Percentiles rank a stretch among this genome's conserved stretches.
phyloP scores from a whole-genome alignment of 306 rosid species.

The Oemleria cerasiformis region DNA sequence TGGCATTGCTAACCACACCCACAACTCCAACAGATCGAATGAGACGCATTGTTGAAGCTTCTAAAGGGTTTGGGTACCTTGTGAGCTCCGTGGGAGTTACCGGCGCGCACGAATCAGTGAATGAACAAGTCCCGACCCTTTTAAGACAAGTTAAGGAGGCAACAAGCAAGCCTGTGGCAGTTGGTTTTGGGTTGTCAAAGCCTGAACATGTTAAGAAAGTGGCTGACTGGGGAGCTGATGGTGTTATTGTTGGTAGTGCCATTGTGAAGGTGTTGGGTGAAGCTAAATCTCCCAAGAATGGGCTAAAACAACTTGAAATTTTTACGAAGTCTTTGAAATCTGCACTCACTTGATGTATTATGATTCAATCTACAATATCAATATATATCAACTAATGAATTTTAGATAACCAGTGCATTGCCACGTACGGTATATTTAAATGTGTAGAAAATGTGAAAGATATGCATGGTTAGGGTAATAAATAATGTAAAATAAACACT shows the following conservation, averaged over 20 bases:
- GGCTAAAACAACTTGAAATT: constrained; percentile 63
- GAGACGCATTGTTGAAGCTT: constrained; percentile 72
- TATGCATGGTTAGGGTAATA: too few relatives aligned
- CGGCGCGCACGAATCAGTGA: constrained; percentile 72
- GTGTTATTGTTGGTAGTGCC: constrained; percentile 89
- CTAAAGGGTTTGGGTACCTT: constrained; percentile 80
- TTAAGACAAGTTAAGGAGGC: constrained; percentile 63
- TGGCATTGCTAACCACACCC: constrained; percentile 84
- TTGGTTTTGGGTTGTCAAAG: constrained; percentile 85
- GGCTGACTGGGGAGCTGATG: constrained; percentile 87
- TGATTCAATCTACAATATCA: too few relatives aligned
- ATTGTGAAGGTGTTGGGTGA: constrained; percentile 78
- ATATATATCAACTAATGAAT: too few relatives aligned
- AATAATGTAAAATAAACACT: too few relatives aligned
- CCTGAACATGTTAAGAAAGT: constrained; percentile 88
- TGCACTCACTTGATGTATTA: constrained; percentile 40
- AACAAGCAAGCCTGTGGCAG: constrained; percentile 78
- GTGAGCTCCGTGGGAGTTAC: constrained; percentile 87
- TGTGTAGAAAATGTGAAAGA: too few relatives aligned
- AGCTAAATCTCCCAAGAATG: constrained; percentile 68
- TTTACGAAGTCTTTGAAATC: constrained; percentile 51
- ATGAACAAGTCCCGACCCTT: constrained; percentile 52
- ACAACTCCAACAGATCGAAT: constrained; percentile 66
- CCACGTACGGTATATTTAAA: too few relatives aligned
- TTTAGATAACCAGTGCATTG: too few relatives aligned